Evolutionary conservation across 2,329 filamentous ascomycete genomes (phyloP).

Genomic region (Hypoxylon sp.): DNA sequence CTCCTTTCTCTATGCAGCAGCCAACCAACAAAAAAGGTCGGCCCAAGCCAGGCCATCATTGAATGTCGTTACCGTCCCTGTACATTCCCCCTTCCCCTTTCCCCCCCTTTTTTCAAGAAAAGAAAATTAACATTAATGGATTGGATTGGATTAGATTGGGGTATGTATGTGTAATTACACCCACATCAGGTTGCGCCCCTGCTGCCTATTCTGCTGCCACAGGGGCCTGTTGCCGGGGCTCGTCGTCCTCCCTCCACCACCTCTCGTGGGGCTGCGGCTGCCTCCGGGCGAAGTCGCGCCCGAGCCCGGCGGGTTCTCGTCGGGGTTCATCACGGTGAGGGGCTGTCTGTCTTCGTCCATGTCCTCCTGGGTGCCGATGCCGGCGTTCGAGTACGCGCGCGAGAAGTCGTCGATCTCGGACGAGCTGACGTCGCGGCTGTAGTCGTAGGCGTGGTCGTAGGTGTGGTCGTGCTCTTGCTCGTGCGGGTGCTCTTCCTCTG

Average conservation of each 20-base stretch:
- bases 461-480: constrained; percentile 12
- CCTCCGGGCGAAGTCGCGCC: constrained; percentile 15
- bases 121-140: background rate
- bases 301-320: constrained; percentile 25
- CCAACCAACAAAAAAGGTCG: too few species aligned
- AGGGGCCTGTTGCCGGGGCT: constrained; percentile 59
- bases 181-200: constrained; percentile 65
- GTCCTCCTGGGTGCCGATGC: constrained; percentile 52
- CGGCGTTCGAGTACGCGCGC: constrained; percentile 60
- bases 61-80: too few species aligned
- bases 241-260: constrained; percentile 25
- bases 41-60: too few species aligned
- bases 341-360: constrained; percentile 57
- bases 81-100: background rate
- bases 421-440: constrained; percentile 48
- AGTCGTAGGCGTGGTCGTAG: constrained; percentile 5
- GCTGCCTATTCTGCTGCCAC: constrained; percentile 69
- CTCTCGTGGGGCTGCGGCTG: constrained; percentile 25
- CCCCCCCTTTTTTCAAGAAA: background rate
- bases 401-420: constrained; percentile 64
- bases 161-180: constrained; percentile 53
- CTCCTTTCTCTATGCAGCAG: constrained; percentile 8
- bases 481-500: constrained; percentile 44
- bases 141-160: background rate
- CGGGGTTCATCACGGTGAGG: constrained; percentile 51